Percentiles rank a stretch among this genome's conserved stretches.
Evolutionary conservation across 2,329 filamentous ascomycete genomes (phyloP).

Genomic region (Cercospora sojina): DNA sequence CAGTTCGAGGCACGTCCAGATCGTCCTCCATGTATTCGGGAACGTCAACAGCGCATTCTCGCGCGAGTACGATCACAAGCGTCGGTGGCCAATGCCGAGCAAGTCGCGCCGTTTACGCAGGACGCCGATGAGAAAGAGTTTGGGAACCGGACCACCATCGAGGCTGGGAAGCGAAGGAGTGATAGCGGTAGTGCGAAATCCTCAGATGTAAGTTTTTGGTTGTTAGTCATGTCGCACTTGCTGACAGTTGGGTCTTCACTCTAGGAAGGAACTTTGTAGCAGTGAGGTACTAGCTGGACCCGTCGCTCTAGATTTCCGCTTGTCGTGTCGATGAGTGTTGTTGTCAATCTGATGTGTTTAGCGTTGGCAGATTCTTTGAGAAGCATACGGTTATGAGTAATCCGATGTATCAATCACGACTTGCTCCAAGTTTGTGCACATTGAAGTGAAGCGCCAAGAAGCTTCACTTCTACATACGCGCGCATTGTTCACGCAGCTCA

Average conservation of each 20-base stretch:
- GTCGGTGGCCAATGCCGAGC: neutral
- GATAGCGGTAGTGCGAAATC: neutral
- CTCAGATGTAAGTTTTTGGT: neutral
- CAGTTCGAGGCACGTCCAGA: slow-evolving; percentile 31
- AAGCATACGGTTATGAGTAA: neutral
- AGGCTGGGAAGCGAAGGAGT: neutral
- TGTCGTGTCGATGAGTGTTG: neutral
- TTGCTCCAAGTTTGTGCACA: neutral
- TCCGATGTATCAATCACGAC: neutral
- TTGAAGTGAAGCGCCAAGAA: neutral
- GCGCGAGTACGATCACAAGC: slow-evolving; percentile 14
- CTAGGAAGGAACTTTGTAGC: neutral
- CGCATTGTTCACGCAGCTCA: neutral
- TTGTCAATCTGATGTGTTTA: neutral
- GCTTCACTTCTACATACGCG: neutral
- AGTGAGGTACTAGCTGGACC: neutral
- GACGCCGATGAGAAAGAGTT: neutral
- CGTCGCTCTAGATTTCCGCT: neutral
- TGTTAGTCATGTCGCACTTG: neutral
- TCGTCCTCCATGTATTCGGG: slow-evolving; percentile 38
- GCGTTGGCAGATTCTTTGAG: neutral
- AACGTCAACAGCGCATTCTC: slow-evolving; percentile 39
- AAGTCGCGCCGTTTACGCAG: neutral
- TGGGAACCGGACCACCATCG: neutral
- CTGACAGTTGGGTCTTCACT: neutral